Evolutionary conservation across 2,329 filamentous ascomycete species (phyloP), one percentile per base, ranked within the genome.

Genomic region (Geosmithia flava): DNA sequence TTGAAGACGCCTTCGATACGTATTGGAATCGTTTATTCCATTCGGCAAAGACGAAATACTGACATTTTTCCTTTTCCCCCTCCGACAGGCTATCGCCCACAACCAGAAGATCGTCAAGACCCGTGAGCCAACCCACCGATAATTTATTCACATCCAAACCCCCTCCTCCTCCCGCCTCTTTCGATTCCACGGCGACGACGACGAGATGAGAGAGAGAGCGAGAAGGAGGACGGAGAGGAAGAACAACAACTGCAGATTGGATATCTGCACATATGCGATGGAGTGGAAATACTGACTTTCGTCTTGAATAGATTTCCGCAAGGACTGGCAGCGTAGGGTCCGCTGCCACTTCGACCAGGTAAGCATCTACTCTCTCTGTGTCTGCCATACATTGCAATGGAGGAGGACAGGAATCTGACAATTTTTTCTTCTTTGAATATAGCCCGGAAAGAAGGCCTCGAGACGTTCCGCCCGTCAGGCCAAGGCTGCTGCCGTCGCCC

Each of bases 311-410:
- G 87, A 96, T 72, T 95, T 95, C 87, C 90, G 88, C 78, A 96
- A 95, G 88, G 90, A 98, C 81, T 98, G 93, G 93, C 90, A 97
- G 76, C 87, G 89, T 78, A 87, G 90, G 77, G 93, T 98, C 69
- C 87, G 89, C 76, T 87, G 87, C 75, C 93, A 98, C 82, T 98
- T 98, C 79, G 89, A 98, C 81, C 93, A 97, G 89, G 91, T 95
- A 91, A 37, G 13, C 13, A 37, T 37, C 11, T 8, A 27, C 6
- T 7, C 33, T 11, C 33, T 27, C 23, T 8, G 8, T 27, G 11
- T 37, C 11, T 13, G 6, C 33, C 11, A 5, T 37, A 3, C 13
- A 3, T 7, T 16, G 11, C 33, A 16, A 16, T 11, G 33, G 33
- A 37, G 5, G 11, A 30, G 33, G 15, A 6, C 3, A 37, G 33